Base-by-base conservation (phyloP, 2,329 filamentous ascomycete species). In the Fusarium redolens region DNA sequence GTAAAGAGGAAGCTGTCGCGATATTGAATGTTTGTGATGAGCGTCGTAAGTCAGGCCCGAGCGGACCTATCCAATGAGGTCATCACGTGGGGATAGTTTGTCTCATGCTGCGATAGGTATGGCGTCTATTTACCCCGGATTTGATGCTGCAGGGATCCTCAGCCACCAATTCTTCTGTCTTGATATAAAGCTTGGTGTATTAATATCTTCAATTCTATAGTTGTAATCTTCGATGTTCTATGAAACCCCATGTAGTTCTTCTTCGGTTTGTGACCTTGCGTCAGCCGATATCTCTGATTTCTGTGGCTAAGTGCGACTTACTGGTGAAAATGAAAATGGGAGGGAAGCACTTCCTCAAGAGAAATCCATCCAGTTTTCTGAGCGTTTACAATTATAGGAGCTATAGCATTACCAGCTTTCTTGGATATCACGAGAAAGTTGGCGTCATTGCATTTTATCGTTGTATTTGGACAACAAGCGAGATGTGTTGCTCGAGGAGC, bases 51-150 rank as follows among this genome's bases (percentile, higher is more conserved):
- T 41, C 17, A 15, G 43, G 14, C 35, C 61, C 22, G 61, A 45
- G 47, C 38, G n/a, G 48, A 35, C 30, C 48, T 54, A 61, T 61
- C 66, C 61, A 71, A 73, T 73, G 71, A 73, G 71, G 66, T 71
- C 71, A 73, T 73, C 71, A 73, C 71, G 71, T 73, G 71, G 66
- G 15, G 58, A 57, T 51, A 55, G 33, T 47, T 38, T 31, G 40
- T 47, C 30, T 38, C n/a, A 38, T 30, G 33, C 66, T 60, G 37
- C 31, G 61, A 64, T 73, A 68, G 71, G 71, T 9, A 73, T 71
- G 50, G 70, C 47, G 51, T 52, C 30, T 41, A 8, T 61, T 56
- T 71, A 65, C 70, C 69, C 70, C 70, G 41, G 70, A 62, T 71
- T 57, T 31, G 28, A 40, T 52, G 31, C 58, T 37, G 15, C 44